These are phyloP conservation scores for Naematelia aurantialba DNA, from an alignment of 768 basidiomycete genomes.

Conservation along the genomic window DNA sequence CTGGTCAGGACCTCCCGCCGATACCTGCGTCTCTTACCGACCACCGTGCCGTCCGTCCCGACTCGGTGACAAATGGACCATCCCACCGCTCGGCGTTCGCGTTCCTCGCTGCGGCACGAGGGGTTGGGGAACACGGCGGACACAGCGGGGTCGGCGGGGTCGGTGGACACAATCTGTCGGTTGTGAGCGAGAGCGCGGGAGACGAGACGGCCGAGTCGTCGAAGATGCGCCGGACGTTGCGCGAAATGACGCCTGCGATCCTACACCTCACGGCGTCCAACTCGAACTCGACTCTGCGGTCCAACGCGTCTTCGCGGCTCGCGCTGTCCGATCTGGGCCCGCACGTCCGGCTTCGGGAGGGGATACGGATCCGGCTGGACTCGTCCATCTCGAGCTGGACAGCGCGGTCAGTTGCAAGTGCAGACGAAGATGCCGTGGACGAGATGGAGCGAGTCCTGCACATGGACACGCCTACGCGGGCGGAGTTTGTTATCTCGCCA, in stretches of 20 bases:
- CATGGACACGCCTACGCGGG: slow-evolving; percentile 44
- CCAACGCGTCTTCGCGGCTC: not conserved
- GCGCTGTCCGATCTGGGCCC: not conserved
- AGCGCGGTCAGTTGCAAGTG: not conserved
- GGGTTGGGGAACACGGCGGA: no score
- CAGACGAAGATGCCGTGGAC: slow-evolving; percentile 29
- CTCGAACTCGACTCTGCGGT: not conserved
- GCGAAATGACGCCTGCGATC: slow-evolving; percentile 2
- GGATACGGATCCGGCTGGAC: not conserved
- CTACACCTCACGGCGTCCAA: not conserved
- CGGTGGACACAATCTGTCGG: slow-evolving; percentile 2
- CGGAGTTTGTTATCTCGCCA: slow-evolving; percentile 43
- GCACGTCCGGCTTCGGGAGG: not conserved
- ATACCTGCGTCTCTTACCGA: slow-evolving; percentile 19
- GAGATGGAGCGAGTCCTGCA: slow-evolving; percentile 42
- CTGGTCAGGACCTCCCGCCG: slow-evolving; percentile 31
- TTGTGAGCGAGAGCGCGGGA: slow-evolving; percentile 10
- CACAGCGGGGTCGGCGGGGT: no score
- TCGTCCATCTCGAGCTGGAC: not conserved
- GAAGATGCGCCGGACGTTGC: not conserved
- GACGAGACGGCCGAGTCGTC: slow-evolving; percentile 5
- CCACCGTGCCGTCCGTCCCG: not conserved
- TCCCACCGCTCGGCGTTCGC: no score
- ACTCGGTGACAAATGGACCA: no score
- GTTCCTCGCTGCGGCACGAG: no score